phyloP scores from a whole-genome alignment of 1,139 yeast genomes.

The Wickerhamiella pararugosa region DNA sequence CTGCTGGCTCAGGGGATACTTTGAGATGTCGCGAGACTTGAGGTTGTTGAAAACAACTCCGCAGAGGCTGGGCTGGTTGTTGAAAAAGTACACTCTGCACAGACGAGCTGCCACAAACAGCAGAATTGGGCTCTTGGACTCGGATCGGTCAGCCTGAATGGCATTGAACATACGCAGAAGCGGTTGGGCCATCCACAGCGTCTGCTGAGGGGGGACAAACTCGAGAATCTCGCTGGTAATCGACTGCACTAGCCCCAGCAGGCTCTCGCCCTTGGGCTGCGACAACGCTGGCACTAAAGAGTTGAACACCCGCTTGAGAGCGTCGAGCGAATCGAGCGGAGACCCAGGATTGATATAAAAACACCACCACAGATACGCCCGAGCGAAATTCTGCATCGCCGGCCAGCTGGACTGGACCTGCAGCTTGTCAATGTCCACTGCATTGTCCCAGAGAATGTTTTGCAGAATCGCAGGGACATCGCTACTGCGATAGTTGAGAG shows the following conservation, averaged over 20 bases:
- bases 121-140: constrained; percentile 36
- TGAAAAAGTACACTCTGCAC: constrained; percentile 47
- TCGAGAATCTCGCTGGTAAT: constrained; percentile 4
- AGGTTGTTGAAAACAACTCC: constrained; percentile 64
- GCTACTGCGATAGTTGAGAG: too few relatives aligned
- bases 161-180: constrained; percentile 49
- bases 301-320: constrained; percentile 37
- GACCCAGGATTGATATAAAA: constrained; percentile 49
- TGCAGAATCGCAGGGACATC: constrained; percentile 19
- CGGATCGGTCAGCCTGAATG: constrained; percentile 41
- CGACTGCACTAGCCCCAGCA: constrained; percentile 31
- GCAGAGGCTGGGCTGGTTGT: constrained; percentile 52
- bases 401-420: constrained; percentile 34
- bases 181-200: constrained; percentile 41
- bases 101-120: constrained; percentile 45
- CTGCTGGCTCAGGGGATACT: constrained; percentile 37
- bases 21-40: constrained; percentile 37
- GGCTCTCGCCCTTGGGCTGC: constrained; percentile 37
- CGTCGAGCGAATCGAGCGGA: constrained; percentile 40
- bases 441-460: constrained; percentile 19
- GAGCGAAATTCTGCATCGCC: constrained; percentile 38
- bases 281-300: constrained; percentile 46
- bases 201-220: constrained; percentile 21
- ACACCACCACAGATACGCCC: constrained; percentile 37
- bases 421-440: constrained; percentile 19